phyloP scores from a whole-genome alignment of 768 basidiomycete species.

The Nidula microcarpa region DNA sequence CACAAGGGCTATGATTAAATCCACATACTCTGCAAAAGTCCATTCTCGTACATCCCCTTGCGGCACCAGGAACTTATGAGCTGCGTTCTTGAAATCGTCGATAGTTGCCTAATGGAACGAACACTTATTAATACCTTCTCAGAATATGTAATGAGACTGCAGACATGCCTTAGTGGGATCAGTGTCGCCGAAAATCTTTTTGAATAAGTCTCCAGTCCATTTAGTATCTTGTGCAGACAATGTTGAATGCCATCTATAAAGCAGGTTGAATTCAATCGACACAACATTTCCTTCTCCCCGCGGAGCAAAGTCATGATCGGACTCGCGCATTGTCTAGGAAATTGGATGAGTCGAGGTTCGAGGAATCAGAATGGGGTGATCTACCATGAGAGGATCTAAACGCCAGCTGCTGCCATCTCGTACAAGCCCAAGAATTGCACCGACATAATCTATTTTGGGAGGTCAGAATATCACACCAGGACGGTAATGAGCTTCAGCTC shows the following conservation, averaged over 20 bases:
- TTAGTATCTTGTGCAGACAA: conserved; percentile 49
- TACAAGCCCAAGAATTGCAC: conserved; percentile 67
- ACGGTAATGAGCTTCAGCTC: not conserved
- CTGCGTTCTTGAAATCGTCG: conserved; percentile 33
- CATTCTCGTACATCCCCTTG: conserved; percentile 39
- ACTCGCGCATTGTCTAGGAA: conserved; percentile 45
- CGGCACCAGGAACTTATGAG: conserved; percentile 22
- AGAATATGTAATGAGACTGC: not conserved
- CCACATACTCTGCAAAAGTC: conserved; percentile 49
- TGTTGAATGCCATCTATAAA: conserved; percentile 67
- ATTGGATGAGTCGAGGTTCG: not conserved
- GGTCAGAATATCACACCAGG: not conserved
- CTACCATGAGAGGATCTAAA: conserved; percentile 62
- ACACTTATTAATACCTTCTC: too few species aligned
- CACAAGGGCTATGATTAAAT: not conserved
- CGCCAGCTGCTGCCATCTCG: conserved; percentile 64
- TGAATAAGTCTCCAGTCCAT: conserved; percentile 53
- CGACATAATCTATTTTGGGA: conserved; percentile 57
- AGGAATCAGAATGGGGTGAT: conserved; percentile 3
- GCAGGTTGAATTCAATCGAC: conserved; percentile 72
- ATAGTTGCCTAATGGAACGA: conserved; percentile 22
- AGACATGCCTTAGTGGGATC: conserved; percentile 35
- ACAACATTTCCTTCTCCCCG: conserved; percentile 74
- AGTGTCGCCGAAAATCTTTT: conserved; percentile 32
- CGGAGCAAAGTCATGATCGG: conserved; percentile 48